phyloP scores from a whole-genome alignment of 2,329 filamentous ascomycete genomes.

The Sphaerulina populicola region DNA sequence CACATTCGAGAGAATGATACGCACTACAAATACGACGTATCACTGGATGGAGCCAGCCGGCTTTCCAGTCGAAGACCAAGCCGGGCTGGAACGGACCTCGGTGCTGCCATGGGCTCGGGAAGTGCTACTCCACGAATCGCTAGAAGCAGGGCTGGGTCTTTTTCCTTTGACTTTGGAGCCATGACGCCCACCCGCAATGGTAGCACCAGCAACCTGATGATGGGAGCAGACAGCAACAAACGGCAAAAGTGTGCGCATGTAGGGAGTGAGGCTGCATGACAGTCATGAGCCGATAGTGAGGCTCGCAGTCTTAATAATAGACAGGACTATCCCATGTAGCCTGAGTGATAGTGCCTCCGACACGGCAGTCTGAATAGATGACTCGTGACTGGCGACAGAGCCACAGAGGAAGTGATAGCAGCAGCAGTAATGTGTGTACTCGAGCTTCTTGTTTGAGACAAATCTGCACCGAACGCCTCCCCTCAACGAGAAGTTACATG shows the following conservation, averaged over 20 bases:
- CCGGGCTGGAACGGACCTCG: constrained; percentile 1
- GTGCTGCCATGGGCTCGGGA: background rate
- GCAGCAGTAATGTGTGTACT: too few species aligned
- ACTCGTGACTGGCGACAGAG: too few species aligned
- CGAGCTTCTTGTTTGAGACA: too few species aligned
- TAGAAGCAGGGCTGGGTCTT: constrained; percentile 2
- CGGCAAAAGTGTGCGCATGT: background rate
- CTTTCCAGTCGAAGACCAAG: constrained; percentile 7
- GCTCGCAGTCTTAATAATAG: too few species aligned
- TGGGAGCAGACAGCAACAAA: constrained; percentile 1
- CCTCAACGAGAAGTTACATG: too few species aligned
- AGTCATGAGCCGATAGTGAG: too few species aligned
- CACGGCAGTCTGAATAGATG: too few species aligned
- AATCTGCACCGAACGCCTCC: too few species aligned
- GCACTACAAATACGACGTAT: background rate
- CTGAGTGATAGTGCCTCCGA: too few species aligned
- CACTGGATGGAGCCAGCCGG: constrained; percentile 7
- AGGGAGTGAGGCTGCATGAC: too few species aligned
- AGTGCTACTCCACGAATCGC: background rate
- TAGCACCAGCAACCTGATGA: constrained; percentile 7
- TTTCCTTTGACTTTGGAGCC: background rate
- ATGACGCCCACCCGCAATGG: background rate
- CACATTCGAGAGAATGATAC: background rate
- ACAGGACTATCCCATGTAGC: too few species aligned
- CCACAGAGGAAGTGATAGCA: too few species aligned